Base-by-base conservation (phyloP, 2,329 filamentous ascomycete genomes). In the Curvularia hawaiiensis region DNA sequence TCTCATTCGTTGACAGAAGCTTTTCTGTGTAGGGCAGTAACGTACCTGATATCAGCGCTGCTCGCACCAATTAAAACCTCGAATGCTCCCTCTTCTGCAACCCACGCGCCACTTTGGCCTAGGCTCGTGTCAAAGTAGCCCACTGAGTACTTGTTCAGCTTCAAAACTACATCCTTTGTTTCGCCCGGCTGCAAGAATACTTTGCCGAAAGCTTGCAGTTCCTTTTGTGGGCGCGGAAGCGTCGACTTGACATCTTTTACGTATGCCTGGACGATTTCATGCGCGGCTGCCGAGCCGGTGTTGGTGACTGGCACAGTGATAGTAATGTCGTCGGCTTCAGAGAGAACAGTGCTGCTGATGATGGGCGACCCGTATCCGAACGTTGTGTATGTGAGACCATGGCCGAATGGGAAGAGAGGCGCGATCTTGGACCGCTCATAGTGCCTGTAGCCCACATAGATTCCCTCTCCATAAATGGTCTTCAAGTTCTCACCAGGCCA, bases 351-450 rank as follows among this genome's bases (percentile, higher is more conserved):
- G 71, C 51, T 82, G 64, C 77, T 80, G 52, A 88, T 79, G 3
- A 80, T 81, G 0, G 86, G 82, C 1, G 80, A 77, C 14, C 85
- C 85, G 67, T 90, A 88, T 46, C 83, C 80, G 70, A 92, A 94
- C 0, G 79, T 85, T 0, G 90, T 92, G 76, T 93, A 95, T 16
- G 88, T 90, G 1, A 95, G 80, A 2, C 91, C 89, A 70, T 92
- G 88, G 12, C 90, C 90, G 71, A 96, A 96, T 56, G 88, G 83
- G 76, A 93, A 92, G 0, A 89, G 79, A 0, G 87, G 86, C 5
- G 80, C 76, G 49, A 88, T 82, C 26, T 80, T 79, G 12, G 80
- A 77, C 20, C 84, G 84, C 66, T 92, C 89, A 73, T 90, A 91
- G 75, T 90, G 87, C 18, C 85, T 79, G 75, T 92, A 92, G 2